Evolutionary conservation across 495 filamentous ascomycete genomes (phyloP), one percentile per base, ranked within the genome.

Genomic region (Neurospora sp.): DNA sequence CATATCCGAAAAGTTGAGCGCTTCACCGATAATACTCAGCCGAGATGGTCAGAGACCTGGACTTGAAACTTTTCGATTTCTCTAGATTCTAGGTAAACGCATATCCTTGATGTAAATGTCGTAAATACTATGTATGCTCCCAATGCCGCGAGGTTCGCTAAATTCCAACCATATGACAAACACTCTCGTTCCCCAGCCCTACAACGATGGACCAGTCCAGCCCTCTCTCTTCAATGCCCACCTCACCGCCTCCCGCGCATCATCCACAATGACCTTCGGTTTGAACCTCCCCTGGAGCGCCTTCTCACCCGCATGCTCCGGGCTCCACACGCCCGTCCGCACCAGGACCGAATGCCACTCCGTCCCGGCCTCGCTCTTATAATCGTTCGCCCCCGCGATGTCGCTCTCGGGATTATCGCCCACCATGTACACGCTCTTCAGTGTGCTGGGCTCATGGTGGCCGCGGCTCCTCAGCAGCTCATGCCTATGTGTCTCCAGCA

Each of bases 341-440:
- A 98, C 94, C 71, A 99, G 82, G 16, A 97, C 85, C 42, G 90
- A 92, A 22, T 85, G 78, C 96, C 96, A 99, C 76, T 88, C 81
- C 31, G 89, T 94, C 8, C 90, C 90, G 53, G 82, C 74, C 9
- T 84, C 80, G 73, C 91, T 93, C 14, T 78, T 76, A 79, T 91
- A 96, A 39, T 84, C 85, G 76, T 97, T 98, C 35, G 92, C 95
- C n/a, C 96, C 96, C 14, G 86, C 82, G 72, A 99, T 96, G 81
- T 99, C 96, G 39, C 89, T 92, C 78, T 93, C 93, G 0, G 96
- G 95, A 75, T 98, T 99, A 76, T 99, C 96, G 0, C 96, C 96
- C n/a, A 99, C 86, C 95, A 98, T 98, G 77, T 96, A 98, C 6
- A 99, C 92, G 16, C 84, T 87, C 76, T 82, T 80, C 73, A 97